These are phyloP conservation scores for Lentithecium fluviatile DNA, from an alignment of 495 filamentous ascomycete species.

Conservation along the genomic window DNA sequence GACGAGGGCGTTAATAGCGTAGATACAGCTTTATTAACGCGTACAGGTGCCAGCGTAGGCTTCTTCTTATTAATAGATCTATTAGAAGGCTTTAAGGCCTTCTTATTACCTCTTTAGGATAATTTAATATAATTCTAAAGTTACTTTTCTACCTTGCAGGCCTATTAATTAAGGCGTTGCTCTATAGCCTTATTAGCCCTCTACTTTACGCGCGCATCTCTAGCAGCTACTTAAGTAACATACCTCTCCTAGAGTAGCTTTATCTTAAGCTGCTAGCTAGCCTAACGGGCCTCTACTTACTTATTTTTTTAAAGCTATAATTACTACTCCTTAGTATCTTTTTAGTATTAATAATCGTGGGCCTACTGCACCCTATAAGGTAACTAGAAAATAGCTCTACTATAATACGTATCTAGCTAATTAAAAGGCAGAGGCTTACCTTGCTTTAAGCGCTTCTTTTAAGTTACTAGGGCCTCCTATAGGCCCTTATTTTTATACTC, in stretches of 20 bases:
- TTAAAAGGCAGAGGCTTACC: conserved; percentile 4
- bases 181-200: background rate
- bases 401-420: background rate
- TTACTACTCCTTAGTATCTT: background rate
- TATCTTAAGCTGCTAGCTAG: background rate
- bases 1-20: background rate
- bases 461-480: conserved; percentile 3
- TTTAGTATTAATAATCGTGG: background rate
- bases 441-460: conserved; percentile 4
- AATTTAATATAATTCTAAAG: background rate
- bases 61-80: background rate
- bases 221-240: background rate
- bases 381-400: conserved; percentile 7
- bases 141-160: background rate
- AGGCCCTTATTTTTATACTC: conserved; percentile 4
- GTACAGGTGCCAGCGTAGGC: background rate
- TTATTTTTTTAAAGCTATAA: conserved; percentile 9
- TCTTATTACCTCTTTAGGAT: background rate
- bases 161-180: background rate
- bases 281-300: background rate
- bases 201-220: background rate
- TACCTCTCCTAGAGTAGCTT: background rate
- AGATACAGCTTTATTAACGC: background rate
- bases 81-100: background rate
- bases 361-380: conserved; percentile 1